These are phyloP conservation scores for Hymenoscyphus scutula DNA, from an alignment of 2,329 filamentous ascomycete species.

Conservation along the genomic window DNA sequence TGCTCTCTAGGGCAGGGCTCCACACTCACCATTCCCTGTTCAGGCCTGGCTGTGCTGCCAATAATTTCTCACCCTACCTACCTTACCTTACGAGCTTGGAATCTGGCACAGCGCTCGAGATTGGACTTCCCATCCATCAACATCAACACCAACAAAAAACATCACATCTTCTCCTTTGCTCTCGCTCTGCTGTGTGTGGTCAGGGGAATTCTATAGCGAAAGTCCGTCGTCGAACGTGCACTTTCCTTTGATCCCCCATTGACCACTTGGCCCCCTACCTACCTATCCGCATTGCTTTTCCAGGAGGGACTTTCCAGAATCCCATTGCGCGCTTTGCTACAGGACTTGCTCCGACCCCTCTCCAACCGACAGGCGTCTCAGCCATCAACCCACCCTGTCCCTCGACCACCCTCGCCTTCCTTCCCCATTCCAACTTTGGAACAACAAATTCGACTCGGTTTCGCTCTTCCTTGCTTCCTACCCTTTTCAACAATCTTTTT, in stretches of 20 bases:
- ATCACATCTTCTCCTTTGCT: constrained; percentile 2
- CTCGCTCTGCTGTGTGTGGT: background rate
- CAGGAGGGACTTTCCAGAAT: background rate
- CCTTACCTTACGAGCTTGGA: background rate
- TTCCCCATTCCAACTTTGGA: constrained; percentile 5
- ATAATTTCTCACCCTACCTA: too few species aligned
- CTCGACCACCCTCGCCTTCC: background rate
- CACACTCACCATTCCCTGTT: constrained; percentile 1
- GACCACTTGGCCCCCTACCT: constrained; percentile 2
- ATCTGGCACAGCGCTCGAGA: constrained; percentile 2
- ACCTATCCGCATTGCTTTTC: background rate
- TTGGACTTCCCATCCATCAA: background rate
- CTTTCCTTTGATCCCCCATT: background rate
- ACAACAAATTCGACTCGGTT: background rate
- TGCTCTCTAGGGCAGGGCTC: too few species aligned
- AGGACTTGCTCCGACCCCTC: background rate
- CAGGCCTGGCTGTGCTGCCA: constrained; percentile 11
- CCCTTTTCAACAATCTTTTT: constrained; percentile 6
- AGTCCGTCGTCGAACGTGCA: background rate
- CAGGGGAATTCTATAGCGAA: background rate
- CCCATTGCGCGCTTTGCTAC: constrained; percentile 1
- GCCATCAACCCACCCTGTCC: constrained; percentile 6
- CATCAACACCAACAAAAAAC: background rate
- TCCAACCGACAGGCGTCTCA: constrained; percentile 7
- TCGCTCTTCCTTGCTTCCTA: constrained; percentile 18